phyloP scores from a whole-genome alignment of 2,329 filamentous ascomycete species.

The Neoscytalidium dimidiatum region DNA sequence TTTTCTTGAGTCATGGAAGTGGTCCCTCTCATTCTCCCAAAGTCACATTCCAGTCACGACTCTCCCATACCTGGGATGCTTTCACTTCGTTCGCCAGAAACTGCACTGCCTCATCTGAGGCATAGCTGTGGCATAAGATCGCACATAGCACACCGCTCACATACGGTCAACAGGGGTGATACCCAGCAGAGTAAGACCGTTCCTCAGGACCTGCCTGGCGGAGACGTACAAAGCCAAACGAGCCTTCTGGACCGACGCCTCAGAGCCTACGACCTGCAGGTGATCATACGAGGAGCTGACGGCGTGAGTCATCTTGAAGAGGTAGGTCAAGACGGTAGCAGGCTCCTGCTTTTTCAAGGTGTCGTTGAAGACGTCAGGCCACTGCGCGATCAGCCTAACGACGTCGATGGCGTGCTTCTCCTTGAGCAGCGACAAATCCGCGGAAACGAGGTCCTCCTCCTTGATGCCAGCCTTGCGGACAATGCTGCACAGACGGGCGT shows the following conservation, averaged over 20 bases:
- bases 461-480: constrained; percentile 55
- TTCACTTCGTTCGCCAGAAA: not conserved
- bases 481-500: constrained; percentile 67
- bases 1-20: not conserved
- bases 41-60: not conserved
- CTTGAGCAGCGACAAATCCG: constrained; percentile 68
- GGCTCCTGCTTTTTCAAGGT: constrained; percentile 82
- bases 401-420: constrained; percentile 74
- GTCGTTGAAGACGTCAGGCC: constrained; percentile 82
- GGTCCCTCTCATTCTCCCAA: not conserved
- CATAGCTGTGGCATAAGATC: not conserved
- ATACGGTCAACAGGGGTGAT: constrained; percentile 72
- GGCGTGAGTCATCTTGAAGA: constrained; percentile 85
- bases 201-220: constrained; percentile 73
- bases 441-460: constrained; percentile 59
- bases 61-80: not conserved
- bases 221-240: constrained; percentile 78
- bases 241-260: constrained; percentile 68
- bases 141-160: constrained; percentile 4
- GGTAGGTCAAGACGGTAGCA: constrained; percentile 67
- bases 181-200: constrained; percentile 81
- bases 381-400: constrained; percentile 75
- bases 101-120: not conserved
- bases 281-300: constrained; percentile 81
- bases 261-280: constrained; percentile 77